Evolutionary conservation across 441 rosid genomes (phyloP).

Genomic region (Mallotus japonicus): DNA sequence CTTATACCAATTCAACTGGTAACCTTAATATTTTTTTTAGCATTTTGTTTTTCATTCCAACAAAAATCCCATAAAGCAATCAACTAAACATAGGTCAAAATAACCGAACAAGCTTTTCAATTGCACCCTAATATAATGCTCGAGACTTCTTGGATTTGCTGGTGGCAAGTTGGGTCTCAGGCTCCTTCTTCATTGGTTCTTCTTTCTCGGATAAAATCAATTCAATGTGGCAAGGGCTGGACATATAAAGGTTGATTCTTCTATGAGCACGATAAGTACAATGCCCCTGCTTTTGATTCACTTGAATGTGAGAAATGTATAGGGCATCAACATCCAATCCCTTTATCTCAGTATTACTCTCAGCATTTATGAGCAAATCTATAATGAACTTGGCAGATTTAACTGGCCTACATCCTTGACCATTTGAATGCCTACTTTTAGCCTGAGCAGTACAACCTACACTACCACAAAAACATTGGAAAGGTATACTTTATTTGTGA

Average conservation of each 20-base stretch:
- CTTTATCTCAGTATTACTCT: slow-evolving; percentile 93
- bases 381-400: slow-evolving; percentile 83
- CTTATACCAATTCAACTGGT: no score
- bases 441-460: slow-evolving; percentile 98
- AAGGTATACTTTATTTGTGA: slow-evolving; percentile 96
- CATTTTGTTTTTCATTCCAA: neutral
- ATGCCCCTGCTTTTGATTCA: slow-evolving; percentile 89
- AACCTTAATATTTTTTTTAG: no score
- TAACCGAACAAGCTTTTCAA: slow-evolving; percentile 17
- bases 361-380: slow-evolving; percentile 88
- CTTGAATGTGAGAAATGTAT: slow-evolving; percentile 88
- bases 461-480: slow-evolving; percentile 86
- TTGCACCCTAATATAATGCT: slow-evolving; percentile 32
- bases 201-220: slow-evolving; percentile 85
- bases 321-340: no score
- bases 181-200: slow-evolving; percentile 80
- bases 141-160: slow-evolving; percentile 52
- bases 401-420: slow-evolving; percentile 94
- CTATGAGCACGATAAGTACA: slow-evolving; percentile 94
- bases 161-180: slow-evolving; percentile 67
- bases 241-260: slow-evolving; percentile 72
- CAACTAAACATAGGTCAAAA: slow-evolving; percentile 15
- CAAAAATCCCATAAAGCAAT: slow-evolving; percentile 18
- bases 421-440: slow-evolving; percentile 88
- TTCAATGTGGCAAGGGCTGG: slow-evolving; percentile 17